Base-by-base conservation (phyloP, 2,329 filamentous ascomycete genomes). In the Colletotrichum caudatum region DNA sequence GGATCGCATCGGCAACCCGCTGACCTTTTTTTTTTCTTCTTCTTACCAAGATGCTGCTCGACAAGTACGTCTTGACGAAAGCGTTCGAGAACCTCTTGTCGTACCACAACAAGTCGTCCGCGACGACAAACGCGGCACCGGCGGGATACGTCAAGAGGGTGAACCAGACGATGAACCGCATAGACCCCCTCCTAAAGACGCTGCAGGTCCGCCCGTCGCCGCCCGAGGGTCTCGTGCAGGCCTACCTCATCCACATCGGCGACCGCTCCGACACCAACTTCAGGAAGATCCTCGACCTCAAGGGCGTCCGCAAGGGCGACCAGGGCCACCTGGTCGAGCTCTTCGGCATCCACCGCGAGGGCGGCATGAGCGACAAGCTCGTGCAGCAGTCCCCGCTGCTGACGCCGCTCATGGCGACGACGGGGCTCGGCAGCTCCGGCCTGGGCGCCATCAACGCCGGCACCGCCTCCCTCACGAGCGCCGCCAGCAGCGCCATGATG, bases 211-310 rank as follows among this genome's bases (percentile, higher is more conserved):
- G 94, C 37, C 91, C 95, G 2, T 93, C 93, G 5, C 96, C 96
- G 0, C 93, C 95, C 0, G 96, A 99, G 84, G 95, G 94, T 2
- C 89, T 99, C 4, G 95, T 99, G 0, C 95, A 98, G 83, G 96
- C 96, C 44, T 99, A 99, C 80, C 90, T 99, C 44, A 97, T 98
- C 81, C 96, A 98, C 82, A 96, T 99, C 75, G 94, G 90, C 75
- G 96, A 99, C 84, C 91, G 93, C 67, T 97, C 93, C 74, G 96
- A 98, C 79, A 89, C 90, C 77, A 99, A 99, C 82, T 99, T 99
- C 88, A 91, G 91, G 79, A 98, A 98, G 83, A 93, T 99, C 71
- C 90, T 99, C 57, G 96, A 99, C 62, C 88, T 99, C 74, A 99
- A 99, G 81, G 96, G 96, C 58, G 92, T 99, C 71, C 89, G 92